These are phyloP conservation scores for Panicum hallii DNA, from an alignment of 202 grass and related monocot species.

Conservation along the genomic window DNA sequence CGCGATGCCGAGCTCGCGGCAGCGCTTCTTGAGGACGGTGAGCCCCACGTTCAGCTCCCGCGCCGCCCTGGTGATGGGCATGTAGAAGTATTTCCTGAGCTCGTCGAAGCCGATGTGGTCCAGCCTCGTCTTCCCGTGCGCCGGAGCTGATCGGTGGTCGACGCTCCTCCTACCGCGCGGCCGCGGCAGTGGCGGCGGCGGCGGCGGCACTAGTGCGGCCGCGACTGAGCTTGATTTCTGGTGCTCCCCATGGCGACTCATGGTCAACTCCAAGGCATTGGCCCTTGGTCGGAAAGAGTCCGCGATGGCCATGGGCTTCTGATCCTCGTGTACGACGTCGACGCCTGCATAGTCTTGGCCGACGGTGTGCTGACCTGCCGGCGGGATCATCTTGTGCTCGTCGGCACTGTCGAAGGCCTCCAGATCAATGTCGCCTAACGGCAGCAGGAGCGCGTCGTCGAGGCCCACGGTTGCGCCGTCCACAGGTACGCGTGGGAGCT, in stretches of 20 bases:
- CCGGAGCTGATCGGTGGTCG: not conserved
- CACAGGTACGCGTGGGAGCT: not conserved
- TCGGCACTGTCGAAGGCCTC: constrained; percentile 28
- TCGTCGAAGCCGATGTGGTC: constrained; percentile 67
- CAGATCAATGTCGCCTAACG: constrained; percentile 50
- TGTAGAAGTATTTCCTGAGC: constrained; percentile 77
- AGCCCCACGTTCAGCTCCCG: constrained; percentile 85
- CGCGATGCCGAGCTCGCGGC: constrained; percentile 79
- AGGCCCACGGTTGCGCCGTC: not conserved
- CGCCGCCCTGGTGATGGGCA: constrained; percentile 88
- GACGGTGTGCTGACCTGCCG: not conserved
- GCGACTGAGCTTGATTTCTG: not conserved
- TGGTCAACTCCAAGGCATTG: not conserved
- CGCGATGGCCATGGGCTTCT: not conserved
- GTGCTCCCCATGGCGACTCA: not conserved
- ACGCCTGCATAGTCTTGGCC: not conserved
- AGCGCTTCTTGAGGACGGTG: constrained; percentile 91
- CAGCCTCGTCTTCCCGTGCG: constrained; percentile 46
- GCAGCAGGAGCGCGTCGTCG: constrained; percentile 38
- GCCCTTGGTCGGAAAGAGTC: not conserved
- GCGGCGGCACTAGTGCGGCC: not conserved
- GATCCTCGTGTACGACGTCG: not conserved
- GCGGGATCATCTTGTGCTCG: not conserved
- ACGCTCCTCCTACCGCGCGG: not conserved
- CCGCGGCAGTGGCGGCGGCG: too few relatives aligned